Evolutionary conservation across 2,329 filamentous ascomycete species (phyloP).

Genomic region (Exophiala oligosperma): DNA sequence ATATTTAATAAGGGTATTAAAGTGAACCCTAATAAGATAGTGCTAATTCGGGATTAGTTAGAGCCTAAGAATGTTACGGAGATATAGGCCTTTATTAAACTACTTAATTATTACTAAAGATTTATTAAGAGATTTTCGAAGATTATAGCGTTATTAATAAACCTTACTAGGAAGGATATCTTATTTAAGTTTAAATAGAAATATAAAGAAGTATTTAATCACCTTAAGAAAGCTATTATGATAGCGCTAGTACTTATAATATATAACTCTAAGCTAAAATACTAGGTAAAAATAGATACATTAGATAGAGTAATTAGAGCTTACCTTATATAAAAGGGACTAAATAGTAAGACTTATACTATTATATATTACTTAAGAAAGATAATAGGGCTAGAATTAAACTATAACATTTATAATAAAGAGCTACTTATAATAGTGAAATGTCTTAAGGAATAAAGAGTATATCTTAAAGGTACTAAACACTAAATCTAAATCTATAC

Average conservation of each 20-base stretch:
- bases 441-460: conserved; percentile 16
- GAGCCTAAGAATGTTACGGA: conserved; percentile 20
- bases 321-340: conserved; percentile 7
- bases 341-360: not conserved
- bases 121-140: conserved; percentile 32
- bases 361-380: not conserved
- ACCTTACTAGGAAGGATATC: conserved; percentile 16
- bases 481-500: conserved; percentile 19
- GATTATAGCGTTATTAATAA: conserved; percentile 24
- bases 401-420: conserved; percentile 21
- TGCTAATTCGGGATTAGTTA: conserved; percentile 25
- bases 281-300: conserved; percentile 17
- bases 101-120: conserved; percentile 33
- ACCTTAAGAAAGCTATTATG: conserved; percentile 1
- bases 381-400: not conserved
- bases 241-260: conserved; percentile 12
- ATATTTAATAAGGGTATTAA: conserved; percentile 30
- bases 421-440: conserved; percentile 24
- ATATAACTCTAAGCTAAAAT: conserved; percentile 16
- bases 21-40: conserved; percentile 31
- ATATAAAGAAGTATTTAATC: not conserved
- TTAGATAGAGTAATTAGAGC: conserved; percentile 15
- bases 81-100: conserved; percentile 1
- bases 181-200: conserved; percentile 5
- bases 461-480: conserved; percentile 17